Evolutionary conservation across 139 green algal species (phyloP), one percentile per base, ranked within the genome.

Genomic region (Diplosphaera chodatii): DNA sequence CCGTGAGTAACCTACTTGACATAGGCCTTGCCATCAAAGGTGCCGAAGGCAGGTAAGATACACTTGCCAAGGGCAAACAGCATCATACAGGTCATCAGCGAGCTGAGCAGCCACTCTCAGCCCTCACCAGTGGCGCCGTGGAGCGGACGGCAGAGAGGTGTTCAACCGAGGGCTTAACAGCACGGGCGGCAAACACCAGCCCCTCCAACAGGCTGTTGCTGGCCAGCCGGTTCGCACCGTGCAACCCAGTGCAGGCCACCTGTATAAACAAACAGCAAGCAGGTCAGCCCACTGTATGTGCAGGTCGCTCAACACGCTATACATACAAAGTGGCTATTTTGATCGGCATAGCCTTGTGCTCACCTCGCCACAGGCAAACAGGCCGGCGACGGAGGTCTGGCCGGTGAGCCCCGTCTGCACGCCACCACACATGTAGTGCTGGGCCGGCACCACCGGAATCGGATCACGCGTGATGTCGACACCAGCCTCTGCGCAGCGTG

Each of bases 401-500:
- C 89, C 94, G 21, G 85, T 67, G 69, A 99, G 76, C 29, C 92
- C 93, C 0, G 92, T 91, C 73, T 87, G 63, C 27, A 98, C 89
- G n/a, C 95, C 95, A 28, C 95, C 95, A 78, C 95, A 99, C 59
- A 96, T 91, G 88, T 99, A 99, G 82, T 99, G 95, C 82, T 96
- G 91, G 3, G 91, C 92, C 0, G 95, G 95, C 30, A 94, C 83
- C 13, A 99, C 95, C 0, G 95, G 95, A 72, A 99, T 98, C 31
- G 91, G 87, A 27, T 97, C 82, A 15, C 75, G 66, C 0, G 90
- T 94, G 74, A 99, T 98, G 82, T 99, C 91, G 22, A 99, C 82
- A 34, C 95, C 95, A 63, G 89, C 32, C 31, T 80, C 32, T n/a
- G 62, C 18, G 76, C 92, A 95, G 55, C 82, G 82, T 1, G 72